Conservation (phyloP, 2,329 filamentous ascomycete genomes). For the Gnomoniopsis sp. region DNA sequence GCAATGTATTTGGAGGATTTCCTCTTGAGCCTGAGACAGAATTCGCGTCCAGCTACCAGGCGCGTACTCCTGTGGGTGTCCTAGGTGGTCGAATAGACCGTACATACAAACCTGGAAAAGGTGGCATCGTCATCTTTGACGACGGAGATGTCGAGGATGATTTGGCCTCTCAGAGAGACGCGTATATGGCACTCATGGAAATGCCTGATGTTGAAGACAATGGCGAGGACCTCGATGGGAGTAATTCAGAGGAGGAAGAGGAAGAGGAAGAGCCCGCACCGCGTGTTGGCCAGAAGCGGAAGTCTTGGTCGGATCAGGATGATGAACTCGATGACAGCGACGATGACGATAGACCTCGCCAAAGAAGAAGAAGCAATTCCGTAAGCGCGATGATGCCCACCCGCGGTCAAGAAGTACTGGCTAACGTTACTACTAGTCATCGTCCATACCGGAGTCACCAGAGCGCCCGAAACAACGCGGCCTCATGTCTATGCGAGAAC, state of each 20-base stretch:
- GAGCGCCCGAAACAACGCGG: constrained; percentile 58
- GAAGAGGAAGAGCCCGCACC: constrained; percentile 34
- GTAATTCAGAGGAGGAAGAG: constrained; percentile 55
- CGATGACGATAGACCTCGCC: constrained; percentile 71
- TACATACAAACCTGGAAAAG: constrained; percentile 72
- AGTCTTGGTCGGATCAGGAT: constrained; percentile 71
- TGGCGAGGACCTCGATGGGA: constrained; percentile 58
- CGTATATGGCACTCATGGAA: constrained; percentile 79
- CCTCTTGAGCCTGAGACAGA: constrained; percentile 51
- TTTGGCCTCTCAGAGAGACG: constrained; percentile 68
- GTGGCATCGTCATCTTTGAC: constrained; percentile 91
- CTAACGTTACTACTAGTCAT: constrained; percentile 51
- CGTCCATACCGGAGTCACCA: constrained; percentile 63
- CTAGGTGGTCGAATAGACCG: constrained; percentile 68
- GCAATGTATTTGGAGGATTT: constrained; percentile 84
- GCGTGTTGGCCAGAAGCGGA: constrained; percentile 65
- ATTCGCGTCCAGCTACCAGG: constrained; percentile 41
- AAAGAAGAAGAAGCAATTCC: constrained; percentile 83
- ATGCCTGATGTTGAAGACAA: constrained; percentile 89
- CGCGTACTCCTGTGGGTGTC: constrained; percentile 62
- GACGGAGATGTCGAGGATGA: constrained; percentile 93
- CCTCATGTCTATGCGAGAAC: constrained; percentile 52
- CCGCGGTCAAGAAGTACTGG: constrained; percentile 28
- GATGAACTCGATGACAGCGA: constrained; percentile 70
- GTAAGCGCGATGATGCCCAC: constrained; percentile 45